These are phyloP conservation scores for Terana coerulea DNA, from an alignment of 768 basidiomycete species.

Conservation along the genomic window DNA sequence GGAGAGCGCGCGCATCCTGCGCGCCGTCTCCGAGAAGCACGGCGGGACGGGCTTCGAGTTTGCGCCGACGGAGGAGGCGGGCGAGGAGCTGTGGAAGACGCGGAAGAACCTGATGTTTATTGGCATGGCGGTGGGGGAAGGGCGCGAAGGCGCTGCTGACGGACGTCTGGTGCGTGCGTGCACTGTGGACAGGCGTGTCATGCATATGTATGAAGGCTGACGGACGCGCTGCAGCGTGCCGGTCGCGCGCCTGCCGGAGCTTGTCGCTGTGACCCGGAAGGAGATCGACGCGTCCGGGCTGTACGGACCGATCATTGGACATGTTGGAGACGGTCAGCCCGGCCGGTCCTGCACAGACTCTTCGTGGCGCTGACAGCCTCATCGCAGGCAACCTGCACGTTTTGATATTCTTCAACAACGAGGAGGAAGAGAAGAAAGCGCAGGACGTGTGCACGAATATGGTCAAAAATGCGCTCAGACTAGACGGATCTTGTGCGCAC, in stretches of 20 bases:
- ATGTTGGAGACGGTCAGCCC: constrained; percentile 64
- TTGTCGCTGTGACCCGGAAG: constrained; percentile 66
- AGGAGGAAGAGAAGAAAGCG: constrained; percentile 32
- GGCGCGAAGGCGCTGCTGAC: constrained; percentile 64
- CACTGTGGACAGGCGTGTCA: too few species aligned
- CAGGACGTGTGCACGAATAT: constrained; percentile 48
- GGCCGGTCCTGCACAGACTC: neutral
- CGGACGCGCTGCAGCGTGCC: neutral
- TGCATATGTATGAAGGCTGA: neutral
- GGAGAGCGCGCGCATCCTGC: constrained; percentile 58
- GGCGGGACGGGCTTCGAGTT: constrained; percentile 67
- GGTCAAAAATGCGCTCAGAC: constrained; percentile 61
- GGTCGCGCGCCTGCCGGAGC: constrained; percentile 7
- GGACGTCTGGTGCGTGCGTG: constrained; percentile 61
- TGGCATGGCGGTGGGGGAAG: constrained; percentile 53
- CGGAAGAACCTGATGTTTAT: constrained; percentile 64
- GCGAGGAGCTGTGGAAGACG: constrained; percentile 68
- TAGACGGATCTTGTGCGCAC: constrained; percentile 69
- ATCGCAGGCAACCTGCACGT: constrained; percentile 41
- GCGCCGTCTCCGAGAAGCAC: constrained; percentile 55
- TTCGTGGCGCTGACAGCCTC: neutral
- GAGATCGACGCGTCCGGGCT: constrained; percentile 59
- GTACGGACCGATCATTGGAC: constrained; percentile 64
- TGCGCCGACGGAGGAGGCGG: constrained; percentile 61
- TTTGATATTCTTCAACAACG: constrained; percentile 32